A percentile compares a stretch with the other conserved stretches of the same genome.
phyloP scores from a whole-genome alignment of 257 asterid genomes.

The Ophiorrhiza pumila region DNA sequence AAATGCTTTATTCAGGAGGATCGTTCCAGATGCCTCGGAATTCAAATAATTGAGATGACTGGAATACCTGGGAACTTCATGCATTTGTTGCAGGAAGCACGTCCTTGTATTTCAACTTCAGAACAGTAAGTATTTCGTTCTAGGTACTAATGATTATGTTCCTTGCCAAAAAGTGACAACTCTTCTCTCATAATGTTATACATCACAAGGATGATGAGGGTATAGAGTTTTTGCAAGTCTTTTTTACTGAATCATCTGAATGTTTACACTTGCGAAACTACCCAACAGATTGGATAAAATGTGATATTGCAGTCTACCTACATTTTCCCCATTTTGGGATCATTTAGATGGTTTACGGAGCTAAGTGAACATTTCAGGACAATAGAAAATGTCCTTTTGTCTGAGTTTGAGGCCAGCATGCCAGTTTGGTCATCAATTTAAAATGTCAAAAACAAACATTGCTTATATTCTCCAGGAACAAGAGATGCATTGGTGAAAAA shows the following conservation, averaged over 20 bases:
- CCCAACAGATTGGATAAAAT: too few species aligned
- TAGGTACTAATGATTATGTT: background rate
- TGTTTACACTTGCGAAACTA: background rate
- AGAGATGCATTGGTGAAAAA: background rate
- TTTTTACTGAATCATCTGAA: background rate
- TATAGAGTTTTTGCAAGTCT: background rate
- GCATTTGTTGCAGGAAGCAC: background rate
- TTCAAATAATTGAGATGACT: slow-evolving; percentile 29
- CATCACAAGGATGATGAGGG: background rate
- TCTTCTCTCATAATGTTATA: background rate
- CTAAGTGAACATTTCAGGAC: background rate
- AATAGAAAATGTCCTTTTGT: background rate
- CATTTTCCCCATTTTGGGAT: background rate
- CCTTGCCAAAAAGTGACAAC: background rate
- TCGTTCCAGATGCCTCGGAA: slow-evolving; percentile 51
- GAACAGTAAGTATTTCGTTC: background rate
- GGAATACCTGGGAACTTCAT: background rate
- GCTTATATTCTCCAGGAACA: too few species aligned
- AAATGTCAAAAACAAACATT: too few species aligned
- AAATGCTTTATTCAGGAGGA: slow-evolving; percentile 68
- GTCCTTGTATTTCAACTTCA: background rate
- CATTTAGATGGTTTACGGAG: background rate
- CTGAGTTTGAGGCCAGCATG: too few species aligned
- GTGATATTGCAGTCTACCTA: background rate
- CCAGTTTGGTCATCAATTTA: too few species aligned